These are phyloP conservation scores for Haplosporangium gracile DNA, from an alignment of 192 early-diverging fungal genomes.

Conservation along the genomic window DNA sequence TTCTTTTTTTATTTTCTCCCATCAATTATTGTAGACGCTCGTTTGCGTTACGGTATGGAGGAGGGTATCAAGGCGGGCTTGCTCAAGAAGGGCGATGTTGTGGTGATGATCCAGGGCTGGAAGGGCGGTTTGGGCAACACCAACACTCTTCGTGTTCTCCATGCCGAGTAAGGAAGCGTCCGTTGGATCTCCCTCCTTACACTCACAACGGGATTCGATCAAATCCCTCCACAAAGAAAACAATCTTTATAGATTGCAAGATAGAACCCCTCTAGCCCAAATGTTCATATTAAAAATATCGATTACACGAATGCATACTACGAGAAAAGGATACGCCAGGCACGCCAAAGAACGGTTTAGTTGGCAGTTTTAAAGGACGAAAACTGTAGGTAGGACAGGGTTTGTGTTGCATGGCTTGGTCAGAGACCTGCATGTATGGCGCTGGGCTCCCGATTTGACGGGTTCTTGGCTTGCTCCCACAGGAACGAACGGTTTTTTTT, in stretches of 20 bases:
- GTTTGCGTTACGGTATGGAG: conserved; percentile 78
- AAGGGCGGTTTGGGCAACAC: conserved; percentile 86
- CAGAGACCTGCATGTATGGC: too few relatives aligned
- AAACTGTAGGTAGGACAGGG: too few relatives aligned
- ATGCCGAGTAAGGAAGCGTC: conserved; percentile 46
- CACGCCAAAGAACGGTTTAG: too few relatives aligned
- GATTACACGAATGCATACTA: too few relatives aligned
- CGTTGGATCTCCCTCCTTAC: not conserved
- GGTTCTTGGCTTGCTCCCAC: too few relatives aligned
- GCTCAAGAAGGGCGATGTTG: conserved; percentile 74
- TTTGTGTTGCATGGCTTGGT: too few relatives aligned
- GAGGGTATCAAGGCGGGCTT: conserved; percentile 74
- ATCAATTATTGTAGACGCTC: conserved; percentile 59
- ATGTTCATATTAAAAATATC: not conserved
- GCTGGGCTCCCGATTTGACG: too few relatives aligned
- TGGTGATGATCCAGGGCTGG: conserved; percentile 89
- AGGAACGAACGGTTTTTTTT: too few relatives aligned
- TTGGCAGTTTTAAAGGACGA: too few relatives aligned
- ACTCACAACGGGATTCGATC: not conserved
- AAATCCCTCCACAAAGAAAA: too few relatives aligned
- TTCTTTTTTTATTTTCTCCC: not conserved
- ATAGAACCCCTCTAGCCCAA: not conserved
- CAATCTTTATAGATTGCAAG: not conserved
- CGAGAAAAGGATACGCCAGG: too few relatives aligned
- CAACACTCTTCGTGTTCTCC: conserved; percentile 84